phyloP scores from a whole-genome alignment of 2,329 filamentous ascomycete species.

The Epichloe uncinata region DNA sequence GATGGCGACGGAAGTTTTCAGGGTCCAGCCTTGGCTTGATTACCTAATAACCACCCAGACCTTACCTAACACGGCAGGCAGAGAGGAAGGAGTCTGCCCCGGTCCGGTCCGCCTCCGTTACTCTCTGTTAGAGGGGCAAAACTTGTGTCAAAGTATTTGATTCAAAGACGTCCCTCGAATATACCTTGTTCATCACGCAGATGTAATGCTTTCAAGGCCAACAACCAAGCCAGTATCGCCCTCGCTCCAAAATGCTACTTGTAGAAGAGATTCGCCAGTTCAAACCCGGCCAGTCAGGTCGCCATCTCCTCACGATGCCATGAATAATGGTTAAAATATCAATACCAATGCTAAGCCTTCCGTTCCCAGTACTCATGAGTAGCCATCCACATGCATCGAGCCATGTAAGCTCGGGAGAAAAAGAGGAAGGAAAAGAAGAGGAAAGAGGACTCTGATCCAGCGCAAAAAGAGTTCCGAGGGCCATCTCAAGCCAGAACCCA shows the following conservation, averaged over 20 bases:
- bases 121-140: no score
- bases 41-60: background rate
- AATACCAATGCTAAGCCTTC: background rate
- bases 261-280: background rate
- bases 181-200: background rate
- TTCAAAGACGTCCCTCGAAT: background rate
- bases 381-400: background rate
- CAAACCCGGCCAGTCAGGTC: background rate
- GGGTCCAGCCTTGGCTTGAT: background rate
- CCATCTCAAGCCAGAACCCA: slow-evolving; percentile 47
- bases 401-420: no score
- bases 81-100: no score
- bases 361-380: background rate
- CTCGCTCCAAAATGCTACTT: background rate
- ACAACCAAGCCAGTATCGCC: background rate
- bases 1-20: background rate
- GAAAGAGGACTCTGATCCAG: background rate
- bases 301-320: background rate
- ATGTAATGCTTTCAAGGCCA: background rate
- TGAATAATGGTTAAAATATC: background rate
- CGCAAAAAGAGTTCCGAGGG: background rate
- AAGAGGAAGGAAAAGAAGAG: background rate
- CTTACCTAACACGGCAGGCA: no score
- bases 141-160: no score
- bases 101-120: no score